These are phyloP conservation scores for Penicillium sclerotigenum DNA, from an alignment of 2,329 filamentous ascomycete species.

Conservation along the genomic window DNA sequence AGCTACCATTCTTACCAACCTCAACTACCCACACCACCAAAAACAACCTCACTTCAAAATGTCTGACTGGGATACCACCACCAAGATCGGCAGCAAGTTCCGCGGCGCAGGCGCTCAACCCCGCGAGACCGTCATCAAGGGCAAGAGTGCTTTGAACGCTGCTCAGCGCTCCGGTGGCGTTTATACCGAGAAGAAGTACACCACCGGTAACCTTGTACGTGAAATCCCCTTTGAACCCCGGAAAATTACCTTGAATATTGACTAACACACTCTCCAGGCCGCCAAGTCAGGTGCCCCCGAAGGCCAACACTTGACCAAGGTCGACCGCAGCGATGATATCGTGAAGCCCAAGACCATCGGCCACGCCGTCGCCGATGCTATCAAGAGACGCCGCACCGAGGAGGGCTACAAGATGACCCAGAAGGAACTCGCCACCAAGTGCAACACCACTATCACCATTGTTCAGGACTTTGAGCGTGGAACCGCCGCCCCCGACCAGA, in stretches of 20 bases:
- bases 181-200: conserved; percentile 90
- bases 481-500: conserved; percentile 75
- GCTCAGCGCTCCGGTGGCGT: conserved; percentile 76
- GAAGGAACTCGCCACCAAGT: conserved; percentile 79
- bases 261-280: conserved; percentile 37
- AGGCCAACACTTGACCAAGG: conserved; percentile 94
- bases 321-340: conserved; percentile 95
- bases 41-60: conserved; percentile 37
- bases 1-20: conserved; percentile 2
- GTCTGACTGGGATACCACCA: conserved; percentile 84
- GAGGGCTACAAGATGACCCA: conserved; percentile 95
- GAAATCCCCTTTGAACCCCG: neutral
- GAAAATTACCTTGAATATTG: neutral
- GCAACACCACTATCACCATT: conserved; percentile 77
- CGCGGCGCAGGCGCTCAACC: conserved; percentile 58
- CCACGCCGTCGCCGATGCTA: conserved; percentile 74
- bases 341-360: conserved; percentile 94
- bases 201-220: conserved; percentile 70
- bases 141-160: conserved; percentile 81
- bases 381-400: conserved; percentile 72
- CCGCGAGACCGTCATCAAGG: conserved; percentile 85
- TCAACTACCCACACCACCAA: conserved; percentile 1
- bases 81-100: conserved; percentile 89
- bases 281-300: conserved; percentile 55
- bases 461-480: conserved; percentile 85